Evolutionary conservation across 352 stramenopile genomes (phyloP), one percentile per base, ranked within the genome.

Genomic region (Pythium rishiriense): DNA sequence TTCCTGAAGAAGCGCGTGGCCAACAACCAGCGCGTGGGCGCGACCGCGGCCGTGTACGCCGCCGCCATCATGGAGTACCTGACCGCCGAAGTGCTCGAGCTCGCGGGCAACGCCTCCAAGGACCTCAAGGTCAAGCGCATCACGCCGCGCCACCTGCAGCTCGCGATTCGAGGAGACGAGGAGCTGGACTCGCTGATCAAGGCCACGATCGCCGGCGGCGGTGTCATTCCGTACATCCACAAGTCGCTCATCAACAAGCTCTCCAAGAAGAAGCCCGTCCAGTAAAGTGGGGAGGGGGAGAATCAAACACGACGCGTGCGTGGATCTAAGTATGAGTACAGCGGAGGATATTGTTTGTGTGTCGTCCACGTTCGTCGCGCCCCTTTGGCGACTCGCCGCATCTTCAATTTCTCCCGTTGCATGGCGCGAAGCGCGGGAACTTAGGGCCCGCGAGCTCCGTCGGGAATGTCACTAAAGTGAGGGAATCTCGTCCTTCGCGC

Each of bases 181-280:
- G 98, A 99, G 82, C 88, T 99, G 46, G 97, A 99, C 62, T 75
- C 73, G 62, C 76, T 99, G 53, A 99, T 99, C 80, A 99, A 99
- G 87, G 98, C 97, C 31, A 99, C 98, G 52, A 99, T 99, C 83
- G 98, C 98, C 22, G 98, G 98, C 66, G 98, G 98, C 70, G 98
- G 98, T 90, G 98, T 99, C 58, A 99, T 99, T 72, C 98, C 98
- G 33, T 94, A 99, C 84, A 99, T 99, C 76, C 98, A 99, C 94
- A 99, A 99, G 85, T 98, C 94, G 50, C 95, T 99, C 51, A 99
- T 99, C 78, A 99, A 98, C 88, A 99, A 99, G 88, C 79, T 91
- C 69, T 82, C 78, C 57, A 96, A 96, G 76, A 94, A 96, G 80
- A 92, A 91, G 63, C 76, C 82, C 49, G 74, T 81, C 52, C 78